Conservation (phyloP, 179 eudicot genomes). For the Spinacia oleracea region DNA sequence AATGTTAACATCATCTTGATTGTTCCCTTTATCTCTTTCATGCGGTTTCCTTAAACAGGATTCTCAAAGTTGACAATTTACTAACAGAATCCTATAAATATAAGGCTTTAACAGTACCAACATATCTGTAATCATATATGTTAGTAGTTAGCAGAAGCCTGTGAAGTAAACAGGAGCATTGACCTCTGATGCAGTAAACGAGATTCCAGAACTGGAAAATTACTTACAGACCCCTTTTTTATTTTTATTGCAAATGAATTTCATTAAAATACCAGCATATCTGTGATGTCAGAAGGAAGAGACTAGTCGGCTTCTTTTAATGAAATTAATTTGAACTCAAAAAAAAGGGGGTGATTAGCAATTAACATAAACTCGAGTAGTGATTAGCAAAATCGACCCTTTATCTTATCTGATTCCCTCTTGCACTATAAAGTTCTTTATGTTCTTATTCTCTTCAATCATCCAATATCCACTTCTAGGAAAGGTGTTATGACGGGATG, state of each 20-base stretch:
- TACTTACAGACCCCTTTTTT: conserved; percentile 6
- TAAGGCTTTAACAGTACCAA: not conserved
- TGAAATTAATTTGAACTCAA: too few species aligned
- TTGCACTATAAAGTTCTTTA: conserved; percentile 37
- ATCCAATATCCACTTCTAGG: conserved; percentile 28
- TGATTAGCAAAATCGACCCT: conserved; percentile 13
- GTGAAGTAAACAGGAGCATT: not conserved
- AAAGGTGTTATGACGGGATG: conserved; percentile 52
- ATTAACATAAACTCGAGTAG: not conserved
- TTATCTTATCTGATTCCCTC: conserved; percentile 37
- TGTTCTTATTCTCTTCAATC: conserved; percentile 37
- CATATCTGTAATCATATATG: not conserved
- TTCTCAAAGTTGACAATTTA: conserved; percentile 29
- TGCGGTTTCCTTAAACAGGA: conserved; percentile 39
- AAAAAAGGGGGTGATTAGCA: too few species aligned
- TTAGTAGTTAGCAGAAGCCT: conserved; percentile 1
- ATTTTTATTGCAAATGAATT: not conserved
- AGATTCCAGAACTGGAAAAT: conserved; percentile 29
- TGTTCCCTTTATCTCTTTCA: conserved; percentile 22
- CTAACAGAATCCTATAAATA: not conserved
- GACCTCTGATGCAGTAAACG: conserved; percentile 25
- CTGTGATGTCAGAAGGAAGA: too few species aligned
- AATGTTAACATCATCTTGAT: conserved; percentile 29
- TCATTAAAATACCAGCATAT: not conserved
- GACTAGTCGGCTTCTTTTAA: too few species aligned